These are phyloP conservation scores for Heterobasidion occidentale DNA, from an alignment of 1,284 basidiomycete species.

Conservation along the genomic window DNA sequence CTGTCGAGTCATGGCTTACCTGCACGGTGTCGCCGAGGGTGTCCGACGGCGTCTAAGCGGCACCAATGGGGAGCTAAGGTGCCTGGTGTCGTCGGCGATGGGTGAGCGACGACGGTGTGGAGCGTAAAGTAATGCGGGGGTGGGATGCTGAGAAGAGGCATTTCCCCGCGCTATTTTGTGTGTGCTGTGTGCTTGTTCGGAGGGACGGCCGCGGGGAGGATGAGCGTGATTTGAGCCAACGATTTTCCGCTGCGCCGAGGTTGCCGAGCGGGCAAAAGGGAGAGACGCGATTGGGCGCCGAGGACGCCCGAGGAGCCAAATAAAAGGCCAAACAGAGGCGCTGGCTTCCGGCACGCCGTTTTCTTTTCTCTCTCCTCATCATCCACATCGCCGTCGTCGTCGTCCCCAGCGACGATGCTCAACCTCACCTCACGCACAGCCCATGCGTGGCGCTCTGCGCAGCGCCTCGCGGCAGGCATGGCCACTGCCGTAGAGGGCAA, in stretches of 20 bases:
- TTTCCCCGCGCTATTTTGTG: too few species aligned
- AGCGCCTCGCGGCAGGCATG: slow-evolving; percentile 63
- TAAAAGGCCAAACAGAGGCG: not conserved
- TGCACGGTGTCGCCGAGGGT: too few species aligned
- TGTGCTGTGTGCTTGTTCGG: too few species aligned
- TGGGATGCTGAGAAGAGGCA: too few species aligned
- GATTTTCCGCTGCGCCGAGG: not conserved
- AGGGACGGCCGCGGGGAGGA: not conserved
- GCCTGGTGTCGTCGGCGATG: too few species aligned
- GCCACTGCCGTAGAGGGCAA: slow-evolving; percentile 66
- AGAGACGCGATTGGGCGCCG: not conserved
- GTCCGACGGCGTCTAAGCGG: too few species aligned
- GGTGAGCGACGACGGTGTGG: too few species aligned
- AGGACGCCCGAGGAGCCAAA: not conserved
- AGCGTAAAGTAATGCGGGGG: too few species aligned
- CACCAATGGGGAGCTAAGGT: too few species aligned
- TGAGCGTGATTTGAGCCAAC: not conserved
- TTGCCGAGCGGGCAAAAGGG: not conserved
- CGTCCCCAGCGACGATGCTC: slow-evolving; percentile 49
- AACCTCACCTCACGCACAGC: slow-evolving; percentile 55
- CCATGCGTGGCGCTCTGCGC: slow-evolving; percentile 46
- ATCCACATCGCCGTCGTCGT: slow-evolving; percentile 18
- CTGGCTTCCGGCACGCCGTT: not conserved
- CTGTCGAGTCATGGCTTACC: too few species aligned
- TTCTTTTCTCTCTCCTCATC: not conserved